phyloP scores from a whole-genome alignment of 306 rosid genomes.

The Malus sylvestris region DNA sequence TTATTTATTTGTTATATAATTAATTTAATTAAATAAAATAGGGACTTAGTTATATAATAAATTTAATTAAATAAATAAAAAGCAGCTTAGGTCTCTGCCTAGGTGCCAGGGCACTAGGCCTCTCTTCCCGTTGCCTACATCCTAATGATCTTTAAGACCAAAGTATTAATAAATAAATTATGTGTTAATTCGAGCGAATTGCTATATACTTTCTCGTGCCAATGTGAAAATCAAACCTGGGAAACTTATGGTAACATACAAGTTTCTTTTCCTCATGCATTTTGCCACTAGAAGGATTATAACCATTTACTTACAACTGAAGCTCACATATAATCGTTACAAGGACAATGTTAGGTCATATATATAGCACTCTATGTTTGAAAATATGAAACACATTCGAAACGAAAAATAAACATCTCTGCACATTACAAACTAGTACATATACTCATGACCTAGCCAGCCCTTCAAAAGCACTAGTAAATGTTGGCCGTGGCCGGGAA shows the following conservation, averaged over 20 bases:
- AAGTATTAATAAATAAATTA: neutral
- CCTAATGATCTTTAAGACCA: no score
- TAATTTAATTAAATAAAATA: no score
- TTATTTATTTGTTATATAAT: no score
- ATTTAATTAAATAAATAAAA: no score
- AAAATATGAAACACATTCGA: neutral
- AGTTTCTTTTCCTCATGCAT: neutral
- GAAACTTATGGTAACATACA: neutral
- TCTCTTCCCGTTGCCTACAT: no score
- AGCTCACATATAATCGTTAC: neutral
- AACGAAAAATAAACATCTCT: neutral
- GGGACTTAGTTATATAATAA: no score
- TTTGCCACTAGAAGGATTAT: neutral
- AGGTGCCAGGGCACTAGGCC: no score
- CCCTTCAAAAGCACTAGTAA: neutral
- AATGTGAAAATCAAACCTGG: neutral
- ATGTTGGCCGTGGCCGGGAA: slow-evolving; percentile 1
- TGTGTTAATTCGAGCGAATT: neutral
- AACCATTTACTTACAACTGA: neutral
- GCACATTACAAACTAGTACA: slow-evolving; percentile 2
- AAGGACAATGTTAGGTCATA: neutral
- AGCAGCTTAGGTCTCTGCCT: accelerated
- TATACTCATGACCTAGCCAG: neutral
- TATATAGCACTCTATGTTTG: neutral
- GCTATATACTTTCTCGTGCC: neutral